phyloP scores from a whole-genome alignment of 331 rosid genomes.

The Acacia concinna region DNA sequence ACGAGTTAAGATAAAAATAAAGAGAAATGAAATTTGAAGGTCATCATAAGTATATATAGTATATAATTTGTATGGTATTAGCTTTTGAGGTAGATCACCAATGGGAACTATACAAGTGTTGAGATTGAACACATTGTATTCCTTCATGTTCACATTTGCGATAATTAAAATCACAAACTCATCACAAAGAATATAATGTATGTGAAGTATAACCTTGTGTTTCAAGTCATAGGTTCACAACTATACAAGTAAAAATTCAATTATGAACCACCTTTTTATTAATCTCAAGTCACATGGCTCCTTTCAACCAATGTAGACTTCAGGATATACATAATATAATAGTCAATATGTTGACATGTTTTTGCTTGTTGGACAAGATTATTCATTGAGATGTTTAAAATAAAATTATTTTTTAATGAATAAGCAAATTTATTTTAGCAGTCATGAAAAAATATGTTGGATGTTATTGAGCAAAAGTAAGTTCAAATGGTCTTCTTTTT shows the following conservation, averaged over 20 bases:
- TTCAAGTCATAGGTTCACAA: conserved; percentile 3
- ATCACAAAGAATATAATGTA: not conserved
- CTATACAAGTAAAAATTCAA: conserved; percentile 12
- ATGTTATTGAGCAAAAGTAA: not conserved
- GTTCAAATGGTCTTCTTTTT: not conserved
- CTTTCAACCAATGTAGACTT: conserved; percentile 5
- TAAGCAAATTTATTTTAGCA: not conserved
- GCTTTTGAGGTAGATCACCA: not conserved
- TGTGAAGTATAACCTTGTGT: not conserved
- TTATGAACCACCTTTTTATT: conserved; percentile 13
- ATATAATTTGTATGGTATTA: not conserved
- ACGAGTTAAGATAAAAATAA: conserved; percentile 3
- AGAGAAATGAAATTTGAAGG: not conserved
- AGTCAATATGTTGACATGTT: not conserved
- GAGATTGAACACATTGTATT: not conserved
- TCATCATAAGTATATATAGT: not conserved
- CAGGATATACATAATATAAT: not conserved
- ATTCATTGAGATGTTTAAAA: not conserved
- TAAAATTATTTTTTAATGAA: not conserved
- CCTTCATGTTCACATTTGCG: not conserved
- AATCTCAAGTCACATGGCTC: conserved; percentile 30
- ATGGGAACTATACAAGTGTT: not conserved
- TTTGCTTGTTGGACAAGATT: not conserved
- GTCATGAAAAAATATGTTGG: not conserved
- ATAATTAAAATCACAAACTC: not conserved